phyloP scores from a whole-genome alignment of 495 filamentous ascomycete species.

The Rostrohypoxylon terebratum region DNA sequence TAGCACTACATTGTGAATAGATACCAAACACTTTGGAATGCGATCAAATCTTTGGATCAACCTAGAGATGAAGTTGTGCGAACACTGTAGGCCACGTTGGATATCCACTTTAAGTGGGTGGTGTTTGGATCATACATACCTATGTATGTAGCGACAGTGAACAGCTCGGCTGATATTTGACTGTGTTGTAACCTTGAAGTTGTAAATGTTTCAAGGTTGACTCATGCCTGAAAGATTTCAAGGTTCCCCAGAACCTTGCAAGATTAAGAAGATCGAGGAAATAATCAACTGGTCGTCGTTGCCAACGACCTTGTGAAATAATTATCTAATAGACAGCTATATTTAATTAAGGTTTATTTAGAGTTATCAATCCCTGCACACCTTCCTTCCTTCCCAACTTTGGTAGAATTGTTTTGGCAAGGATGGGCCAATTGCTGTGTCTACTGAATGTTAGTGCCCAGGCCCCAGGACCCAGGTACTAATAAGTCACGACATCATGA shows the following conservation, averaged over 20 bases:
- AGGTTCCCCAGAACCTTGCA: no score
- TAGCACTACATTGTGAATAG: slow-evolving; percentile 2
- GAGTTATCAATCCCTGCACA: not conserved
- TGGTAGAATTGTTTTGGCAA: not conserved
- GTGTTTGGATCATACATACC: not conserved
- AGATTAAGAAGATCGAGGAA: not conserved
- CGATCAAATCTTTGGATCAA: not conserved
- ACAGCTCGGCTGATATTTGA: not conserved
- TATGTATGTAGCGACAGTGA: not conserved
- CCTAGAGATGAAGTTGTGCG: slow-evolving; percentile 8
- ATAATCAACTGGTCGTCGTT: not conserved
- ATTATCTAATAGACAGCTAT: not conserved
- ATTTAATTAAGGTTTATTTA: not conserved
- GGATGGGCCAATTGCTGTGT: not conserved
- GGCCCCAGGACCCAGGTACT: slow-evolving; percentile 20
- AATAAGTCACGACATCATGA: slow-evolving; percentile 33
- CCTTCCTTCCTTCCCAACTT: not conserved
- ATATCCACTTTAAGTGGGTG: slow-evolving; percentile 7
- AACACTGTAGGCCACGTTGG: slow-evolving; percentile 4
- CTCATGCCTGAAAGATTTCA: not conserved
- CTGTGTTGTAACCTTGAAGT: slow-evolving; percentile 6
- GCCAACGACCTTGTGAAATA: not conserved
- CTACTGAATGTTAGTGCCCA: not conserved
- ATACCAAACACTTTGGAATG: not conserved
- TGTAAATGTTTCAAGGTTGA: slow-evolving; percentile 13